Base-by-base conservation (phyloP, 768 basidiomycete genomes). In the Dacryopinax spathularia region DNA sequence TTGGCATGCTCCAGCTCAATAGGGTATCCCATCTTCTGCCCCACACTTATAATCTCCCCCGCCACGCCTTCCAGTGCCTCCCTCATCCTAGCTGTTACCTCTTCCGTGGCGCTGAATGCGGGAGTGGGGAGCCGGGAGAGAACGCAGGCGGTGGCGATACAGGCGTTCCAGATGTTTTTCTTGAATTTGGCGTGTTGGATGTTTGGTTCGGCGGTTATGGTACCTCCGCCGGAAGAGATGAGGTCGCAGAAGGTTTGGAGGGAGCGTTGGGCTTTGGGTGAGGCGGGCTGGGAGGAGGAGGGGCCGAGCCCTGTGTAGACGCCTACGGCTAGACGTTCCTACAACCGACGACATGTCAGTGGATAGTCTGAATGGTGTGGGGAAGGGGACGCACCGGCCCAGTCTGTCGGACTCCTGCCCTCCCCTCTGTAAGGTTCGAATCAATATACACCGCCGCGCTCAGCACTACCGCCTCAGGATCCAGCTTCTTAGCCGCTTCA, bases 381-480 rank as follows among this genome's bases (percentile, higher is more conserved):
- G 56, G 5, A 5, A 29, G 9, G 4, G 29, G 5, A 56, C 66
- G 63, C 29, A 64, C 66, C 2, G 63, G 62, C 34, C 61, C 48
- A n/a, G 64, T 64, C 48, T 64, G 64, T 0, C 31, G 33, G 16
- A 66, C 62, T 41, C 62, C 66, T 20, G 64, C 66, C 25, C 66
- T 35, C 33, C 62, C 44, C 9, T 60, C 62, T 16, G 59, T 59
- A 7, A 66, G 48, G 39, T 62, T 66, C 35, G 44, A 41, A 2
- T 41, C 37, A 63, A 56, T 56, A 29, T 56, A 56, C 48, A 56
- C 48, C 48, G 48, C 48, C 64, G 65, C 63, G 9, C 70, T 70
- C 27, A 74, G 62, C 20, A 74, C 65, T 0, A 71, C 71, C 12
- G 67, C 70, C 15, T 68, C 67, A 2, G 61, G 34, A 5, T 66